Evolutionary conservation across 768 basidiomycete species (phyloP), one percentile per base, ranked within the genome.

Genomic region (Naematelia encephala): DNA sequence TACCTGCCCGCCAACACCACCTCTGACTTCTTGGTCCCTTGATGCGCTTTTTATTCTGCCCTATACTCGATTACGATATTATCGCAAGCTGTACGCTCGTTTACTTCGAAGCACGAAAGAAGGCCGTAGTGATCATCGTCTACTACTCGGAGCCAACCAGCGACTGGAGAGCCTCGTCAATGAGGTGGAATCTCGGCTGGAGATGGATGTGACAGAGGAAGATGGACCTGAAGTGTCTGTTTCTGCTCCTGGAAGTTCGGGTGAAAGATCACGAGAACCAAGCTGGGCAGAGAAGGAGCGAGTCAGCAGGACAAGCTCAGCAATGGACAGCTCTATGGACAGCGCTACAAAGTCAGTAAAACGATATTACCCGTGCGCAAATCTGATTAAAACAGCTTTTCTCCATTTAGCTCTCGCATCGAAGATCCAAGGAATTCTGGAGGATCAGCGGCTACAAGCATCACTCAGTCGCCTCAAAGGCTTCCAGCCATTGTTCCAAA

Each of bases 11-110:
- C 88, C 85, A 2, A 83, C 84, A 70, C 79, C 13, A 25, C 67
- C 60, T 43, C 61, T 63, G 16, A 78, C 44, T 14, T 49, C 48
- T 21, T 96, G 93, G 90, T 88, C 90, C 0, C 80, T 98, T 13
- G 94, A 98, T 72, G 79, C 84, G 5, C 81, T 98, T 21, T 99
- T 99, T 80, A 78, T 88, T 12, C 82, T 98, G 8, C 96, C 96
- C 0, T 87, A 86, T 70, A 80, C 81, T 13, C 85, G 96, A 44
- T 79, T 99, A 57, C 86, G 85, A 68, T 98, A 99, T 77, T 98
- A 97, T 80, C 86, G 85, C 71, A 93, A 88, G 74, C 81, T 98
- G 0, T 98, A 98, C 73, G 82, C 84, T 51, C 84, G 88, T 50
- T 79, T 98, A 46, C 79, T 97, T 49, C 90, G 88, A 78, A 89